Evolutionary conservation across 108 stramenopile species (phyloP).

Genomic region (Mayamaea pseudoterrestris): DNA sequence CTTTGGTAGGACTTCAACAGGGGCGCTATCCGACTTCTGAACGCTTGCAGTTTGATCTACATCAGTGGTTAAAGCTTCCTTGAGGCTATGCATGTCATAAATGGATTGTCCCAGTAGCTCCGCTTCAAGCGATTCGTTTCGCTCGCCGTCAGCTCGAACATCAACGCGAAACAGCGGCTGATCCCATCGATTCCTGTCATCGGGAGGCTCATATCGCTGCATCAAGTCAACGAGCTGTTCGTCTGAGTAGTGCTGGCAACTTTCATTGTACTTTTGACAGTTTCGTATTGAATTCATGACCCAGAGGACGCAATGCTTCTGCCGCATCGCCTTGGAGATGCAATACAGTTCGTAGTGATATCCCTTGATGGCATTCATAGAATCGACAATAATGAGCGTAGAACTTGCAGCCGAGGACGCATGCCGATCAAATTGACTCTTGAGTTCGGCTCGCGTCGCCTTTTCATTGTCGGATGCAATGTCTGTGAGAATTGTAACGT

Average conservation of each 20-base stretch:
- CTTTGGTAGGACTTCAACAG: neutral
- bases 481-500: constrained; percentile 45
- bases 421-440: constrained; percentile 50
- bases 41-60: neutral
- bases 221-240: constrained; percentile 52
- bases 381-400: constrained; percentile 75
- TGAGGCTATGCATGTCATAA: constrained; percentile 55
- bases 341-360: constrained; percentile 84
- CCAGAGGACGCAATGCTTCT: constrained; percentile 76
- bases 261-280: constrained; percentile 38
- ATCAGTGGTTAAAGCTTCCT: constrained; percentile 13
- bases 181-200: constrained; percentile 82
- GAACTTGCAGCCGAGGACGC: constrained; percentile 9
- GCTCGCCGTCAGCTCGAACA: constrained; percentile 11
- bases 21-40: neutral
- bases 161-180: constrained; percentile 68
- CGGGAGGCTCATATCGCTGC: constrained; percentile 78
- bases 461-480: constrained; percentile 53
- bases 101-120: constrained; percentile 23
- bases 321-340: constrained; percentile 63
- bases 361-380: constrained; percentile 85
- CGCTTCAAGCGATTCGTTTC: constrained; percentile 19
- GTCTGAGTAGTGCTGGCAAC: constrained; percentile 24
- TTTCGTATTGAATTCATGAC: constrained; percentile 35
- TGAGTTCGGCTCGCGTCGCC: constrained; percentile 61